Percentiles rank a stretch among this genome's conserved stretches.
Conservation (phyloP, 2,329 filamentous ascomycete genomes). For the Raffaelea albimanens region DNA sequence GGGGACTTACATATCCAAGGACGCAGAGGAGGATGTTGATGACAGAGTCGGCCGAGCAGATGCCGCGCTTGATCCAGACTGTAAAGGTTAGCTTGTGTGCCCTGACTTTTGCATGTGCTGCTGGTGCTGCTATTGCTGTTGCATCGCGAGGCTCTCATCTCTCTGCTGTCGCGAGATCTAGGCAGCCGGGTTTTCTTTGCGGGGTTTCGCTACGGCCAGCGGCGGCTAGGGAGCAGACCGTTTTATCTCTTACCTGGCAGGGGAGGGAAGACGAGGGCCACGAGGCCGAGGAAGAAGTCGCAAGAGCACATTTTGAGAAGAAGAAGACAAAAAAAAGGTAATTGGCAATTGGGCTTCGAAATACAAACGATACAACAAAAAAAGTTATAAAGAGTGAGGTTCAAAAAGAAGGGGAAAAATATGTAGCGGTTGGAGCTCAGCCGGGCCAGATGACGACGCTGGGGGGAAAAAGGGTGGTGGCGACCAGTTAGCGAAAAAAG, state of each 20-base stretch:
- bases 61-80: slow-evolving; percentile 95
- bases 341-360: slow-evolving; percentile 20
- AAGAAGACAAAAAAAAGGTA: background rate
- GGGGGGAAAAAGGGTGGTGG: too few species aligned
- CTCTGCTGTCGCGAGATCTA: background rate
- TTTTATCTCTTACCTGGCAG: slow-evolving; percentile 49
- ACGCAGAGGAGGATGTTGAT: slow-evolving; percentile 90
- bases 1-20: slow-evolving; percentile 50
- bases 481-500: too few species aligned
- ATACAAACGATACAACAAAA: background rate
- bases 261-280: slow-evolving; percentile 56
- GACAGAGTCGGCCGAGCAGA: slow-evolving; percentile 85
- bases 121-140: too few species aligned
- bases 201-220: background rate
- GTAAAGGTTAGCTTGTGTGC: slow-evolving; percentile 1
- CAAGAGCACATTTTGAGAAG: slow-evolving; percentile 40
- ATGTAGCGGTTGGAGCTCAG: too few species aligned
- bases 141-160: too few species aligned
- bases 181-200: background rate
- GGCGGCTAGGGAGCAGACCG: background rate
- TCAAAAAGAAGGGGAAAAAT: background rate
- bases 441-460: too few species aligned
- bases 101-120: too few species aligned
- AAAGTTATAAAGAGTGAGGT: background rate
- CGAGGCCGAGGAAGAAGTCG: slow-evolving; percentile 52